These are phyloP conservation scores for Whalleya microplaca DNA, from an alignment of 2,329 filamentous ascomycete genomes.

Conservation along the genomic window DNA sequence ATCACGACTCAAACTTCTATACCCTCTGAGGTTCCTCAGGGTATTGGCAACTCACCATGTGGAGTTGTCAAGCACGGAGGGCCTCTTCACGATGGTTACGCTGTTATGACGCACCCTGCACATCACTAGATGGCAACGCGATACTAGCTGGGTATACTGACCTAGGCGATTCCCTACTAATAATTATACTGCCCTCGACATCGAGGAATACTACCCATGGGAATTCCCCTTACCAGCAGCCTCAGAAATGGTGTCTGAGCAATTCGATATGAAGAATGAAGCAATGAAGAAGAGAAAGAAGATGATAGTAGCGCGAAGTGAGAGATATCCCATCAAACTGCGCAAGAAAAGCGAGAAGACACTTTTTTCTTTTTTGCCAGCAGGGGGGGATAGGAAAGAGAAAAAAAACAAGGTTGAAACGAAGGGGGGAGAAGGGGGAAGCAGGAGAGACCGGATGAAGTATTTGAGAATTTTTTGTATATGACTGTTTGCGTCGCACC, in stretches of 20 bases:
- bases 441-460: conserved; percentile 24
- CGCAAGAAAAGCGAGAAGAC: conserved; percentile 17
- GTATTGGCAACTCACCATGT: conserved; percentile 26
- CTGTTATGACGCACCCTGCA: conserved; percentile 43
- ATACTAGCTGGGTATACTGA: conserved; percentile 28
- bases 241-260: conserved; percentile 28
- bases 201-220: conserved; percentile 29
- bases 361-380: conserved; percentile 21
- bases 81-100: conserved; percentile 43
- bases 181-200: conserved; percentile 26
- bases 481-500: conserved; percentile 12
- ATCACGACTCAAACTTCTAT: conserved; percentile 41
- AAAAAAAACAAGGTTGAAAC: conserved; percentile 2
- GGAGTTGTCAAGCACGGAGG: conserved; percentile 26
- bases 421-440: too few relatives aligned
- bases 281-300: conserved; percentile 33
- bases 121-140: conserved; percentile 39
- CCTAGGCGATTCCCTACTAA: conserved; percentile 31
- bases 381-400: conserved; percentile 25
- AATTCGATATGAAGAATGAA: conserved; percentile 38
- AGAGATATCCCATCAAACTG: conserved; percentile 26
- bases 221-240: conserved; percentile 20
- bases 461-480: conserved; percentile 28
- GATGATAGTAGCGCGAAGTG: conserved; percentile 23
- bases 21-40: conserved; percentile 37